These are phyloP conservation scores for Saccharomyces paradoxus DNA, from an alignment of 805 yeast genomes.

Conservation along the genomic window DNA sequence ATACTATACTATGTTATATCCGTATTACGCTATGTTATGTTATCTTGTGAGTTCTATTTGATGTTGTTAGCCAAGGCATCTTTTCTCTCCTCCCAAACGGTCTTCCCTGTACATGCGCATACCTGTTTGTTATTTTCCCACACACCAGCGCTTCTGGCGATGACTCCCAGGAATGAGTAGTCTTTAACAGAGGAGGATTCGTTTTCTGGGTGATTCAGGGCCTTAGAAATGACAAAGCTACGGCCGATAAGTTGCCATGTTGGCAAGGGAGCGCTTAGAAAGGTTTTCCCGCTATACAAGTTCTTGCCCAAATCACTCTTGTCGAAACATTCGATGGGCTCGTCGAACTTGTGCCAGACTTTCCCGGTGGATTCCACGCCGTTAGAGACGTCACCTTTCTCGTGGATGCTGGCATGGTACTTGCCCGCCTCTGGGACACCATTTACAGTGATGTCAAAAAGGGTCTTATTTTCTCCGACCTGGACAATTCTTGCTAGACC, in stretches of 20 bases:
- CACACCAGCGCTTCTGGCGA: conserved; percentile 92
- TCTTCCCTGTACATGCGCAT: conserved; percentile 91
- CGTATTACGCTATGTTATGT: neutral
- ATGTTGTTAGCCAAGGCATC: conserved; percentile 48
- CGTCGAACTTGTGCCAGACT: conserved; percentile 33
- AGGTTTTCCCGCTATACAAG: conserved; percentile 38
- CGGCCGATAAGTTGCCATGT: conserved; percentile 66
- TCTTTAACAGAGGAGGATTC: conserved; percentile 28
- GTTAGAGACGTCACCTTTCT: conserved; percentile 65
- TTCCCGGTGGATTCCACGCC: conserved; percentile 66
- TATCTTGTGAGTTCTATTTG: conserved; percentile 5
- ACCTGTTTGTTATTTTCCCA: conserved; percentile 95
- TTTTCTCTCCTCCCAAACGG: conserved; percentile 87
- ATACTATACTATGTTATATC: conserved; percentile 40
- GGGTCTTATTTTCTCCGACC: conserved; percentile 42
- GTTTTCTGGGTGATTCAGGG: conserved; percentile 12
- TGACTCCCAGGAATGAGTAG: conserved; percentile 63
- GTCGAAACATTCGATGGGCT: conserved; percentile 27
- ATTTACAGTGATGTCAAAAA: conserved; percentile 72
- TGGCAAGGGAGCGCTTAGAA: conserved; percentile 37
- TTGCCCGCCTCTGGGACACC: conserved; percentile 54
- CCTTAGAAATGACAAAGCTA: conserved; percentile 32
- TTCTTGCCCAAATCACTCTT: conserved; percentile 29
- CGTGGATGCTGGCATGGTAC: conserved; percentile 62
- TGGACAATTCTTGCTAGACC: conserved; percentile 84